Conservation (phyloP, 192 early-diverging fungal species). For the Entomortierella beljakovae region DNA sequence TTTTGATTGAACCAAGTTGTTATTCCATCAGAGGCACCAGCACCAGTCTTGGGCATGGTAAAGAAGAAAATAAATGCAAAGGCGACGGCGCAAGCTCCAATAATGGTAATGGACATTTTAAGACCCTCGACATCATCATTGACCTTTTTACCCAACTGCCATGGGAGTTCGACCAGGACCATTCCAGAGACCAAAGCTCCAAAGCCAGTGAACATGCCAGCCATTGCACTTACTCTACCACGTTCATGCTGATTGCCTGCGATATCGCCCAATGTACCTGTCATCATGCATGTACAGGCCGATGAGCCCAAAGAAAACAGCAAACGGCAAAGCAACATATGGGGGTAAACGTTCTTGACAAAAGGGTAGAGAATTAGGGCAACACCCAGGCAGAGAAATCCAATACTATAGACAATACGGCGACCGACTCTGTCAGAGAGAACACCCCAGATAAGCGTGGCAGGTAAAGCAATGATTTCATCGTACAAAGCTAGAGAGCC, state of each 20-base stretch:
- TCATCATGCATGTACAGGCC: constrained; percentile 73
- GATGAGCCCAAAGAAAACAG: constrained; percentile 78
- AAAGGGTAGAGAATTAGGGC: constrained; percentile 62
- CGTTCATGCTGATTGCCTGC: constrained; percentile 56
- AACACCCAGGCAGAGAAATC: constrained; percentile 65
- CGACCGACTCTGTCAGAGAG: constrained; percentile 70
- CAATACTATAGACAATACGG: constrained; percentile 62
- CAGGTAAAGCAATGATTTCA: constrained; percentile 68
- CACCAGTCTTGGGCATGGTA: constrained; percentile 37
- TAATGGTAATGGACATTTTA: constrained; percentile 28
- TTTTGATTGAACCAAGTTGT: constrained; percentile 1
- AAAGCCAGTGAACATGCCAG: constrained; percentile 69
- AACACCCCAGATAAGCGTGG: constrained; percentile 70
- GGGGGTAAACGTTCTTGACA: constrained; percentile 67
- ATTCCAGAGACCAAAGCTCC: constrained; percentile 70
- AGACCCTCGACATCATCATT: constrained; percentile 35
- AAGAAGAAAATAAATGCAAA: constrained; percentile 49
- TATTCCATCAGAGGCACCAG: not conserved
- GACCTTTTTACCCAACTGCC: constrained; percentile 15
- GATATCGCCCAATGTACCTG: constrained; percentile 71
- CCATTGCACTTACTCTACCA: constrained; percentile 62
- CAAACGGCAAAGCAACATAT: constrained; percentile 67
- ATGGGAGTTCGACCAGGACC: constrained; percentile 55
- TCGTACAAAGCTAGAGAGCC: constrained; percentile 74
- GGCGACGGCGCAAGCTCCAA: constrained; percentile 50